These are phyloP conservation scores for Streptanthus diversifolius DNA, from an alignment of 345 rosid genomes.

Conservation along the genomic window DNA sequence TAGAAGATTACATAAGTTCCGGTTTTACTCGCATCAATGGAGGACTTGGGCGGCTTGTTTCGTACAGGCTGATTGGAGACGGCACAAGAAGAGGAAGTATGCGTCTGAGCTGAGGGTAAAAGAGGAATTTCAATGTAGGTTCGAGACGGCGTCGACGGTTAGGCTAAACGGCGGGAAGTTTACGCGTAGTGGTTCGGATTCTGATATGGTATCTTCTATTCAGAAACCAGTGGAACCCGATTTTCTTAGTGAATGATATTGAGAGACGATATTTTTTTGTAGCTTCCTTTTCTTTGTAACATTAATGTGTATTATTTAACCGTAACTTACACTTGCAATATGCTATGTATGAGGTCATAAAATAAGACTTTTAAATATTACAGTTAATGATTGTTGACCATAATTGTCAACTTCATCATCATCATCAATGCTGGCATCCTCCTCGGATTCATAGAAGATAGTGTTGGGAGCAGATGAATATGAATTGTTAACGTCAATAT, in stretches of 20 bases:
- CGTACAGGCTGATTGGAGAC: conserved; percentile 75
- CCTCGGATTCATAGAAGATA: no score
- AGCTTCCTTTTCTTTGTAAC: background rate
- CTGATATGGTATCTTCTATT: conserved; percentile 43
- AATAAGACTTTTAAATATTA: no score
- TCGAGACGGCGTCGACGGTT: conserved; percentile 15
- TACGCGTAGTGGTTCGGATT: conserved; percentile 42
- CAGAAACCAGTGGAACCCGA: conserved; percentile 86
- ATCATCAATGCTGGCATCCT: no score
- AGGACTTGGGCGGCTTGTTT: conserved; percentile 89
- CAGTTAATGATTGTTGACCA: no score
- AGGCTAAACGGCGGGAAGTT: conserved; percentile 42
- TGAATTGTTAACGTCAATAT: no score
- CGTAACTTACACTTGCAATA: background rate
- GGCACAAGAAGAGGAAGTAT: conserved; percentile 57
- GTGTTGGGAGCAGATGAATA: no score
- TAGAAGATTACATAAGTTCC: conserved; percentile 70
- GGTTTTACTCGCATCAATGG: conserved; percentile 93
- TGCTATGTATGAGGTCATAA: background rate
- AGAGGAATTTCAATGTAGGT: conserved; percentile 22
- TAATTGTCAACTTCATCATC: no score
- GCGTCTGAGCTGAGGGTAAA: conserved; percentile 47
- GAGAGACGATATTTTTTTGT: background rate
- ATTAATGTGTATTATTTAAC: conserved; percentile 15
- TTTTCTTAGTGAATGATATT: conserved; percentile 52